Evolutionary conservation across 2,329 filamentous ascomycete species (phyloP), one percentile per base, ranked within the genome.

Genomic region (Cladobotryum mycophilum): DNA sequence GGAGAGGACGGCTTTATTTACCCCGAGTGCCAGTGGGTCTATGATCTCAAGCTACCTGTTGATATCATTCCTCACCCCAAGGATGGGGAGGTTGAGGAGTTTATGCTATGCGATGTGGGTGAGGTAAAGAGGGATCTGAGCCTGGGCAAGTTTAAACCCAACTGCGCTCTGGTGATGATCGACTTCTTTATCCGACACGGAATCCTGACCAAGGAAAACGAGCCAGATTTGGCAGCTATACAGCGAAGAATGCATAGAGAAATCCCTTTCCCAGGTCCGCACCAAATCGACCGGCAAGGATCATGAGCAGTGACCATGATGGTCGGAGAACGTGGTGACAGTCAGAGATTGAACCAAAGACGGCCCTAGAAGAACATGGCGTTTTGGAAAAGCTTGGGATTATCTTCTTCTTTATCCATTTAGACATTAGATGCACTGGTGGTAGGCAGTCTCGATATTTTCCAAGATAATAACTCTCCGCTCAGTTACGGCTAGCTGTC

Each of bases 101-200:
- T 97, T 65, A 79, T 82, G 63, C 74, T 96, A 52, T 84, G 82
- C 79, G 83, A 78, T 1, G 76, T 96, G 38, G 80, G 86, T n/a
- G 80, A 95, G 68, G 81, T 95, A 41, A 80, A 84, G 67, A 73
- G 76, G 51, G 82, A 85, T 41, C 71, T 99, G 62, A 78, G 76
- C 14, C 72, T 74, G 47, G 89, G 88, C 13, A 80, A 85, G 59
- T 99, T 92, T 74, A 99, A 99, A 74, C 87, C 91, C 2, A 97
- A 97, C 67, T 96, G 91, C 68, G 86, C 88, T 13, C 66, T 93
- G 52, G 81, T 95, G 44, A 71, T 93, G 64, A 70, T 96, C 42
- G 90, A 97, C 67, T 99, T 97, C 71, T 88, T 99, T 64, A 76
- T 95, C 58, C 80, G 92, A 48, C 88, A 90, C 68, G 87, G 88